Evolutionary conservation across 2,329 filamentous ascomycete genomes (phyloP), one percentile per base, ranked within the genome.

Genomic region (Chaetomiaceae sp.): DNA sequence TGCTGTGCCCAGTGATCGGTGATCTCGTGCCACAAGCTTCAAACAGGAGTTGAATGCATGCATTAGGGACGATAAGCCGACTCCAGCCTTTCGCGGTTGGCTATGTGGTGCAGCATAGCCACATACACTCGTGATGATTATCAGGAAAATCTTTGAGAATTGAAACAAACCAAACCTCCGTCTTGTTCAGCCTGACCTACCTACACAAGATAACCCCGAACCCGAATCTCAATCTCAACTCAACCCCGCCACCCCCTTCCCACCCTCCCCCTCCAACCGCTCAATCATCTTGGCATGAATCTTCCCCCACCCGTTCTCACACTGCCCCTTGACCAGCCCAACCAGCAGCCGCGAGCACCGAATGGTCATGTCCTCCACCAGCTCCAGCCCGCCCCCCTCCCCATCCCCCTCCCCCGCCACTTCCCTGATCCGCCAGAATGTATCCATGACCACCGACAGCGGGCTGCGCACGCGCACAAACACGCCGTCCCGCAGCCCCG

Each of bases 401-500:
- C 36, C 14, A n/a, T 9, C 18, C 17, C 24, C 15, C 11, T 17
- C 33, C 26, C 42, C 58, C 35, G 4, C 14, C 35, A 9, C n/a
- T 24, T 58, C 56, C 35, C 65, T 58, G 24, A 63, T 56, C 50
- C 67, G 61, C 76, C 76, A 80, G 14, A 67, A 57, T 14, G 75
- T 76, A 59, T 80, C 76, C 67, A 79, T 72, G 2, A 72, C 61
- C 27, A 76, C 64, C 36, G 65, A 68, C 59, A 79, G 56, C 17
- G 76, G 75, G 33, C 72, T 73, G 35, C 63, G 65, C 44, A 78
- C 71, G 9, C 75, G 62, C 34, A 75, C 71, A 58, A 76, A 78
- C 6, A 75, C 55, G 15, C 76, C 76, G 22, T 60, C 65, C n/a
- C 63, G 63, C 15, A 73, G 62, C 50, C 76, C 62, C 15, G 73